Percentiles rank a stretch among this genome's conserved stretches.
These are phyloP conservation scores for Neurospora africana DNA, from an alignment of 495 filamentous ascomycete genomes.

Conservation along the genomic window DNA sequence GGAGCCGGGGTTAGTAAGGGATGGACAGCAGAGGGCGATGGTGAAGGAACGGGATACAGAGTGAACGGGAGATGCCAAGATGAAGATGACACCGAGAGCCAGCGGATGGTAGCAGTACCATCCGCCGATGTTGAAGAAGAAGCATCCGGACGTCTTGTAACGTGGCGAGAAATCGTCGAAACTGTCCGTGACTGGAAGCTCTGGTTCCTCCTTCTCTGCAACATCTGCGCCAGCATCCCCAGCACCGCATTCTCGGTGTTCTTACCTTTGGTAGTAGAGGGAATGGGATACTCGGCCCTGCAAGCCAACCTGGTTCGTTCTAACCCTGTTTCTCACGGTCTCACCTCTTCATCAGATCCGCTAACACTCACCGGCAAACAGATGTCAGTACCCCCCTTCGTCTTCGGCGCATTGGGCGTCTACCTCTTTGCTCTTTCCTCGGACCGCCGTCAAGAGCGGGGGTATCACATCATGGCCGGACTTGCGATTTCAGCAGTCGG, in stretches of 20 bases:
- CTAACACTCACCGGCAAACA: background rate
- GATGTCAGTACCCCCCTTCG: constrained; percentile 45
- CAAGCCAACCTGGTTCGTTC: constrained; percentile 35
- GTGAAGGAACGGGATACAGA: background rate
- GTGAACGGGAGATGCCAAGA: background rate
- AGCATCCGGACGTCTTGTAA: constrained; percentile 14
- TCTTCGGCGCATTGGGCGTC: constrained; percentile 38
- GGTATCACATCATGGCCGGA: constrained; percentile 39
- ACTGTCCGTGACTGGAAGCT: constrained; percentile 42
- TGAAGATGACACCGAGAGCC: constrained; percentile 13
- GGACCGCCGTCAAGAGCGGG: constrained; percentile 26
- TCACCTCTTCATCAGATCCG: background rate
- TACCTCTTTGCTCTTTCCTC: constrained; percentile 23
- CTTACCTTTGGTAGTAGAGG: constrained; percentile 41
- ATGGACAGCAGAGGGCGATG: background rate
- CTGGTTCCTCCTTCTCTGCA: constrained; percentile 39
- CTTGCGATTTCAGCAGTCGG: constrained; percentile 37
- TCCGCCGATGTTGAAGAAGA: constrained; percentile 13
- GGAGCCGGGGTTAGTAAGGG: constrained; percentile 4
- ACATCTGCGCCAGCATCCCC: constrained; percentile 45
- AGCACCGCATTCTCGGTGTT: constrained; percentile 45
- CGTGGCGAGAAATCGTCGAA: constrained; percentile 35
- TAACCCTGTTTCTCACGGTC: background rate
- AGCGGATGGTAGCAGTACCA: constrained; percentile 8
- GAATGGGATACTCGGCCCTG: constrained; percentile 31